These are phyloP conservation scores for Pulicaria dysenterica DNA, from an alignment of 129 eudicot genomes.

Conservation along the genomic window DNA sequence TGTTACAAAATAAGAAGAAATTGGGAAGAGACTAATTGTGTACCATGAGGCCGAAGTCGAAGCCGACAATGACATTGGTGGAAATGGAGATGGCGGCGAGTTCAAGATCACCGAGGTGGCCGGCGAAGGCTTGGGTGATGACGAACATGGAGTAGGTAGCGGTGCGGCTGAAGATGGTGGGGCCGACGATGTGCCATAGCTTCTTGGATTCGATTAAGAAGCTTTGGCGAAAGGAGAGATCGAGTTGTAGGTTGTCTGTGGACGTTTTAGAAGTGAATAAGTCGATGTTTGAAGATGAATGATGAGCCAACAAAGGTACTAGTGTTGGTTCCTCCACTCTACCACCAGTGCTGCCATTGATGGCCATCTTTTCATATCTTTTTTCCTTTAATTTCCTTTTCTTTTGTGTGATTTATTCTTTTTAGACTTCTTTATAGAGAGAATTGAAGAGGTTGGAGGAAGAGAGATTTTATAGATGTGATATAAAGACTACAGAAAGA, in stretches of 20 bases:
- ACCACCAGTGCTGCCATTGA: constrained; percentile 21
- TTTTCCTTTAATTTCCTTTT: background rate
- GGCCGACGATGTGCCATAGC: constrained; percentile 86
- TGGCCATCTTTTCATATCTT: constrained; percentile 37
- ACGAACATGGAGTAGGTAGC: constrained; percentile 69
- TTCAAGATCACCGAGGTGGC: constrained; percentile 90
- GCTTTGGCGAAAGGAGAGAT: constrained; percentile 27
- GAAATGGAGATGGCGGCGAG: constrained; percentile 87
- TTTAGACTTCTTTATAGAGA: no score
- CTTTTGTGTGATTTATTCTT: background rate
- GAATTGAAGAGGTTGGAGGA: no score
- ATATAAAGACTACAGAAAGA: no score
- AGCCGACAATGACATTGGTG: constrained; percentile 63
- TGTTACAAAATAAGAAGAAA: background rate
- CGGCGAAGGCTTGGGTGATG: constrained; percentile 81
- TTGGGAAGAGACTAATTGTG: background rate
- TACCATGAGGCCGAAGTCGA: constrained; percentile 86
- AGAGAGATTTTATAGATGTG: no score
- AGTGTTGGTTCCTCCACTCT: constrained; percentile 41
- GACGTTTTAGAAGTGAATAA: background rate
- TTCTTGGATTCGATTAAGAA: constrained; percentile 69
- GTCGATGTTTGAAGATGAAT: constrained; percentile 34
- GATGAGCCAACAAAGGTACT: constrained; percentile 50
- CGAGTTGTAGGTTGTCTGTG: constrained; percentile 5
- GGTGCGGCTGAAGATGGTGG: constrained; percentile 73